These are phyloP conservation scores for Brassica napus DNA, from an alignment of 345 rosid genomes.

Conservation along the genomic window Da-Ae NC_063450.1:30295001-30295500, in stretches of 20 bases:
- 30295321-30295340: too few relatives aligned
- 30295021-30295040: conserved; percentile 89
- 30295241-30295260: not conserved
- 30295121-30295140: conserved; percentile 79
- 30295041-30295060: conserved; percentile 86
- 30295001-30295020: conserved; percentile 96
- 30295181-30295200: conserved; percentile 63
- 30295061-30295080: conserved; percentile 57
- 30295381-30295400: too few relatives aligned
- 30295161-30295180: conserved; percentile 76
- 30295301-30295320: too few relatives aligned
- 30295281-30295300: too few relatives aligned
- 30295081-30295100: conserved; percentile 15
- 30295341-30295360: too few relatives aligned
- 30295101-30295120: conserved; percentile 68
- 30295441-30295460: too few relatives aligned
- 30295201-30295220: conserved; percentile 52
- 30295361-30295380: too few relatives aligned
- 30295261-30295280: too few relatives aligned
- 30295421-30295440: too few relatives aligned
- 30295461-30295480: too few relatives aligned
- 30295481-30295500: too few relatives aligned
- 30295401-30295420: too few relatives aligned
- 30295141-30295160: conserved; percentile 76
- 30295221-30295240: conserved; percentile 63